Percentiles rank a stretch among this genome's conserved stretches.
These are phyloP conservation scores for Botryotinia globosa DNA, from an alignment of 2,329 filamentous ascomycete species.

Conservation along the genomic window DNA sequence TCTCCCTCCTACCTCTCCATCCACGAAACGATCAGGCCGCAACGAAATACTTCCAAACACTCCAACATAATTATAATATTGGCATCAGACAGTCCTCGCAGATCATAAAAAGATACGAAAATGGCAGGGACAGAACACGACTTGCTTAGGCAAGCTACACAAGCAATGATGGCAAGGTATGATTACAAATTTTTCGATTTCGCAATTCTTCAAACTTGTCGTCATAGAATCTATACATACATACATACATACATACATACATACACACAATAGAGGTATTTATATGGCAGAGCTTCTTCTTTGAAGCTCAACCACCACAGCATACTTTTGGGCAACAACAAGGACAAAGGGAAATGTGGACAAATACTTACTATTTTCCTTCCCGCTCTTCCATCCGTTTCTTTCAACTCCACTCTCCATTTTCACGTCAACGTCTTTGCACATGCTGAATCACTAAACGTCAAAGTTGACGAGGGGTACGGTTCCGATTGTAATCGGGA, in stretches of 20 bases:
- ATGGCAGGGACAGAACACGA: conserved; percentile 38
- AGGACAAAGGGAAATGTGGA: conserved; percentile 1
- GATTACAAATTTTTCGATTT: conserved; percentile 22
- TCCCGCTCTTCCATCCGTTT: not conserved
- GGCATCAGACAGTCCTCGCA: conserved; percentile 3
- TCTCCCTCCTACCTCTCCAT: not conserved
- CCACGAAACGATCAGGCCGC: not conserved
- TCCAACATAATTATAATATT: not conserved
- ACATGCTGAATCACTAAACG: conserved; percentile 23
- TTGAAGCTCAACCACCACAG: not conserved
- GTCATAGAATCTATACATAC: not conserved
- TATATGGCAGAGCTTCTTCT: not conserved
- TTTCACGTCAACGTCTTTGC: conserved; percentile 16
- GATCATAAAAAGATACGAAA: conserved; percentile 6
- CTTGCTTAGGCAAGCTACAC: conserved; percentile 40
- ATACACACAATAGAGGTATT: not conserved
- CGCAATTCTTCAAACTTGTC: conserved; percentile 21
- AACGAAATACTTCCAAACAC: not conserved
- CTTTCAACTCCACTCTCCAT: conserved; percentile 9
- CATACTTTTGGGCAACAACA: not conserved
- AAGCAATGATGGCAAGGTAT: conserved; percentile 40
- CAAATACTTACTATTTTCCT: not conserved
- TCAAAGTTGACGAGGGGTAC: conserved; percentile 35
- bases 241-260: no score
- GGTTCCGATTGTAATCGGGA: conserved; percentile 28